Evolutionary conservation across 495 filamentous ascomycete genomes (phyloP).

Genomic region (Apiosordaria backusii): DNA sequence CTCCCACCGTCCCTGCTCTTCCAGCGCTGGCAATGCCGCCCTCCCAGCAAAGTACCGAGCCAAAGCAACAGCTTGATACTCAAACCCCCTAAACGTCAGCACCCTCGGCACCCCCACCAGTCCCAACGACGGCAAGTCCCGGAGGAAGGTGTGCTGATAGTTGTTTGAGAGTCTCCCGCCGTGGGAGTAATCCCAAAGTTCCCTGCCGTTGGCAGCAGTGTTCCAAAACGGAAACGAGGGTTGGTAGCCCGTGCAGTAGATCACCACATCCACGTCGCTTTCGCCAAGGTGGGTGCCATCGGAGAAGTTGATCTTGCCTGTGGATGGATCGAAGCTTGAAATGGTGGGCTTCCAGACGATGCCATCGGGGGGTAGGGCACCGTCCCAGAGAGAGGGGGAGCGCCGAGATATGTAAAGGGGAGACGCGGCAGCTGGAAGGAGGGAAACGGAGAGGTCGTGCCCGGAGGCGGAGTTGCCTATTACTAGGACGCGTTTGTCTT

Average conservation of each 20-base stretch:
- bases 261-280: conserved; percentile 40
- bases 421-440: conserved; percentile 29
- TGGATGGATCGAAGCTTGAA: conserved; percentile 27
- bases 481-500: conserved; percentile 37
- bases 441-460: conserved; percentile 42
- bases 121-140: conserved; percentile 38
- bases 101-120: conserved; percentile 44
- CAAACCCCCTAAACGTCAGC: conserved; percentile 49
- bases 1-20: conserved; percentile 44
- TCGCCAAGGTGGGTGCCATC: conserved; percentile 37
- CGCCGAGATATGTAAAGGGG: conserved; percentile 48
- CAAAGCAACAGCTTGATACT: conserved; percentile 50
- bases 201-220: conserved; percentile 32
- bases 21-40: conserved; percentile 29
- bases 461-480: conserved; percentile 53
- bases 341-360: conserved; percentile 48
- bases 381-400: conserved; percentile 45
- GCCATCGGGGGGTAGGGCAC: conserved; percentile 34
- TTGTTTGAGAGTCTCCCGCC: conserved; percentile 28
- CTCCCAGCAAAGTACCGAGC: conserved; percentile 44
- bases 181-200: conserved; percentile 39
- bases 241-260: conserved; percentile 51
- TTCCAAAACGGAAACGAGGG: conserved; percentile 51
- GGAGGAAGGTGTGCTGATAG: conserved; percentile 48
- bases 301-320: conserved; percentile 42